Percentiles rank a stretch among this genome's conserved stretches.
Conservation (phyloP, 805 yeast species). For the Zygosaccharomyces rouxii region DNA sequence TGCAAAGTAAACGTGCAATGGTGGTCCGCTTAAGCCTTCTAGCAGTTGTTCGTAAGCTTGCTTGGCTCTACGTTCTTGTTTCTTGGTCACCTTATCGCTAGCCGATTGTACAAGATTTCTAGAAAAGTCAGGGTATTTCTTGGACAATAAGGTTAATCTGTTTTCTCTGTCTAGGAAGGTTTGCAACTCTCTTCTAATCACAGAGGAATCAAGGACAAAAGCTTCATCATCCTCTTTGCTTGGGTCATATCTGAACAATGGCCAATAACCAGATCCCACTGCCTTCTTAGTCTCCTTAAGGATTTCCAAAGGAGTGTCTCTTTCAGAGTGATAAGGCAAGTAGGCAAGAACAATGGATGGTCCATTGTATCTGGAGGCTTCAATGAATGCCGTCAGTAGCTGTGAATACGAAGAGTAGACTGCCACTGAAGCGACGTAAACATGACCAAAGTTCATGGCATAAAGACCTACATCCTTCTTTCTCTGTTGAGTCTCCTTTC, state of each 20-base stretch:
- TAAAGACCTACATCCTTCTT: constrained; percentile 87
- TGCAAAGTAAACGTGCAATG: constrained; percentile 78
- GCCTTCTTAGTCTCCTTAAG: constrained; percentile 84
- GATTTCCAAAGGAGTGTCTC: constrained; percentile 64
- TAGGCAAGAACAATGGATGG: constrained; percentile 91
- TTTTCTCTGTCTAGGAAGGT: constrained; percentile 87
- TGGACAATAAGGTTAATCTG: constrained; percentile 70
- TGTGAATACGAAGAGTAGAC: constrained; percentile 92
- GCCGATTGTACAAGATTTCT: constrained; percentile 63
- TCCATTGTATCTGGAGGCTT: constrained; percentile 85
- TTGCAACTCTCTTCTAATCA: constrained; percentile 68
- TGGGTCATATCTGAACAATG: constrained; percentile 84
- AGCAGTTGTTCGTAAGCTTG: constrained; percentile 71
- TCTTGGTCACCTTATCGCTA: constrained; percentile 54
- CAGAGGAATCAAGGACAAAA: constrained; percentile 81
- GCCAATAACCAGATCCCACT: constrained; percentile 95
- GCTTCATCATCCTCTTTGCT: constrained; percentile 44
- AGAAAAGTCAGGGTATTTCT: constrained; percentile 68
- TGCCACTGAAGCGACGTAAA: constrained; percentile 92
- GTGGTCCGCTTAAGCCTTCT: constrained; percentile 90
- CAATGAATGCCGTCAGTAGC: constrained; percentile 79
- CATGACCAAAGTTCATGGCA: constrained; percentile 88
- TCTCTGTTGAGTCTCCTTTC: constrained; percentile 38
- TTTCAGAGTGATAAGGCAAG: constrained; percentile 67
- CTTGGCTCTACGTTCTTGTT: constrained; percentile 64